Conservation (phyloP, 352 stramenopile species). For the Phytophthora pini region DNA sequence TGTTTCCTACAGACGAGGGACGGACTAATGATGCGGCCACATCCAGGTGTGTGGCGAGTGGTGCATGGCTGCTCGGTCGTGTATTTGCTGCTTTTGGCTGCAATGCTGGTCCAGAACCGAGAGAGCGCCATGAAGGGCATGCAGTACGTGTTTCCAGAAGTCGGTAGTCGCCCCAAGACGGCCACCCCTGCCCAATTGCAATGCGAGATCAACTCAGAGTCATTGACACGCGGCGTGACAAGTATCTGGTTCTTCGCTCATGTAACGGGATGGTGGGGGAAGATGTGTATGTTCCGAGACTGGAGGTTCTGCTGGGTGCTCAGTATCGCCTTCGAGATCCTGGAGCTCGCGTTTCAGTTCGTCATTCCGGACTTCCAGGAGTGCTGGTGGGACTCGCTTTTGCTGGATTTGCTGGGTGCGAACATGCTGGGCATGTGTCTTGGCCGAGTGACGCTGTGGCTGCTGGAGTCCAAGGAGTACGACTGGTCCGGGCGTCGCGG, state of each 20-base stretch:
- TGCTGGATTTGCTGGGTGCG: constrained; percentile 92
- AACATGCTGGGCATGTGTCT: constrained; percentile 92
- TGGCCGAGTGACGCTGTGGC: constrained; percentile 72
- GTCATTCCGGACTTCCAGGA: constrained; percentile 94
- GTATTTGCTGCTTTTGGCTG: constrained; percentile 77
- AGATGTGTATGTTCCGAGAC: constrained; percentile 95
- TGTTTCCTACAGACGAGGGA: constrained; percentile 87
- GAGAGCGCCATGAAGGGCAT: constrained; percentile 64
- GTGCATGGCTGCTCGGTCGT: constrained; percentile 83
- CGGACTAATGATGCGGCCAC: constrained; percentile 77
- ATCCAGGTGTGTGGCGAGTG: constrained; percentile 81
- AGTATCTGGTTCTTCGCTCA: constrained; percentile 90
- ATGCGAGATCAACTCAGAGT: constrained; percentile 71
- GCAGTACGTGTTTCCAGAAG: constrained; percentile 79
- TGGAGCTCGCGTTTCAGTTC: constrained; percentile 91
- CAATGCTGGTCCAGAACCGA: constrained; percentile 76
- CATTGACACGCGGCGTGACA: constrained; percentile 70
- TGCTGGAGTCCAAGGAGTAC: constrained; percentile 90
- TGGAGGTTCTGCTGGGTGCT: constrained; percentile 94
- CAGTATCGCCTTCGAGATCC: constrained; percentile 90
- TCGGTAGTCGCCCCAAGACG: constrained; percentile 55
- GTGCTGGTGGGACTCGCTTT: constrained; percentile 94
- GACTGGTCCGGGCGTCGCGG: constrained; percentile 88
- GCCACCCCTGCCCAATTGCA: constrained; percentile 40
- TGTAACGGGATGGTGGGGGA: constrained; percentile 90